phyloP scores from a whole-genome alignment of 2,329 filamentous ascomycete genomes.

The Aspergillus cejpii region DNA sequence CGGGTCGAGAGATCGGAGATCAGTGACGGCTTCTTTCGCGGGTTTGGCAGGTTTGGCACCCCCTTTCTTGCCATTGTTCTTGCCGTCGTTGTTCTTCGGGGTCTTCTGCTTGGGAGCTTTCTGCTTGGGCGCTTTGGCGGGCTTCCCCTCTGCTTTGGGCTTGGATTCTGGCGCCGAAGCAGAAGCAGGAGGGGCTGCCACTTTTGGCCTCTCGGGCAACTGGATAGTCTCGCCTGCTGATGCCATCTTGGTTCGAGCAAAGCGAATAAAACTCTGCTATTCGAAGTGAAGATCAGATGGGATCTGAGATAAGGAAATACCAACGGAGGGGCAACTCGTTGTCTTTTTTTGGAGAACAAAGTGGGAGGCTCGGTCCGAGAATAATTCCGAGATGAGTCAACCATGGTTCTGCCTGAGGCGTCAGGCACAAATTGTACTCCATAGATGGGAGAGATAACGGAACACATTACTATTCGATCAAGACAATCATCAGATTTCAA shows the following conservation, averaged over 20 bases:
- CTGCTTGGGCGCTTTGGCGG: not conserved
- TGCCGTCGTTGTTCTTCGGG: constrained; percentile 24
- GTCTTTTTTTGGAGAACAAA: not conserved
- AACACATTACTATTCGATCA: not conserved
- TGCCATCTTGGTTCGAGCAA: not conserved
- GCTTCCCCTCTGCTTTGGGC: not conserved
- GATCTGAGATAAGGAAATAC: not conserved
- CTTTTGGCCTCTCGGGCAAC: not conserved
- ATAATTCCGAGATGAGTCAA: not conserved
- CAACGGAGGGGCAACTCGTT: not conserved
- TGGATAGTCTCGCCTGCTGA: not conserved
- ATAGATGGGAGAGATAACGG: not conserved
- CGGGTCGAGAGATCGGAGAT: constrained; percentile 32
- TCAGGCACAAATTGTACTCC: not conserved
- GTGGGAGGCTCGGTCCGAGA: not conserved
- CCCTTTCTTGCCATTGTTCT: constrained; percentile 17
- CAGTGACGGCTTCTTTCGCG: constrained; percentile 42
- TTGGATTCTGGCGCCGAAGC: not conserved
- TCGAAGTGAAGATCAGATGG: not conserved
- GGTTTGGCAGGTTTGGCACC: constrained; percentile 32
- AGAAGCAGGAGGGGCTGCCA: not conserved
- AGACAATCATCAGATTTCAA: not conserved
- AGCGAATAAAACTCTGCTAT: not conserved
- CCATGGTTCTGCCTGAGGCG: not conserved
- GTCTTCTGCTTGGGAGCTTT: constrained; percentile 12